These are phyloP conservation scores for Eucalyptus marginata DNA, from an alignment of 345 rosid species.

Conservation along the genomic window DNA sequence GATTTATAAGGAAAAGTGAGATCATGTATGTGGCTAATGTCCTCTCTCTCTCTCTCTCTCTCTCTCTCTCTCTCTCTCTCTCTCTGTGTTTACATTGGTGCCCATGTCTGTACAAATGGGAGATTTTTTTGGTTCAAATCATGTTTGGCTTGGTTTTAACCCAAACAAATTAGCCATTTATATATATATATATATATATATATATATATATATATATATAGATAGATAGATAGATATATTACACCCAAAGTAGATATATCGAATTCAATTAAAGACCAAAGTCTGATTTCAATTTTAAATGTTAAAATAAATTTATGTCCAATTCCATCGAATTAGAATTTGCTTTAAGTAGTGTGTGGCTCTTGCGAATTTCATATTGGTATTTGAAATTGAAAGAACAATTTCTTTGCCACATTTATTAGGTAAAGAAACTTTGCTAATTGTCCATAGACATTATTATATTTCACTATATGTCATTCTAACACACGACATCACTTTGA, in stretches of 20 bases:
- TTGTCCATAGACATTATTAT: not conserved
- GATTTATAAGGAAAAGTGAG: not conserved
- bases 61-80: not conserved
- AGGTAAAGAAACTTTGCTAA: not conserved
- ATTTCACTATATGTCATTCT: not conserved
- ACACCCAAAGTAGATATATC: not conserved
- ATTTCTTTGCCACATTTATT: accelerated
- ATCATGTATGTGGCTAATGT: not conserved
- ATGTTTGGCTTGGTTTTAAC: not conserved
- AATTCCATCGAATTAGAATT: not conserved
- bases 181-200: too few species aligned
- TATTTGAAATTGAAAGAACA: too few species aligned
- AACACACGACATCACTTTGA: not conserved
- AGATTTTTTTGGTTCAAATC: not conserved
- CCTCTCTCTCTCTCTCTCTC: not conserved
- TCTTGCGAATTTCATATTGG: not conserved
- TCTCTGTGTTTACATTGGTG: not conserved
- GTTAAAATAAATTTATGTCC: not conserved
- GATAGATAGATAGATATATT: not conserved
- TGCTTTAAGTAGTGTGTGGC: not conserved
- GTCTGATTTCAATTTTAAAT: not conserved
- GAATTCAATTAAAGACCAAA: not conserved
- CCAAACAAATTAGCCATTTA: not conserved
- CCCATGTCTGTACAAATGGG: not conserved
- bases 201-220: too few species aligned